These are phyloP conservation scores for Candida arabinofermentans DNA, from an alignment of 805 yeast genomes.

Conservation along the genomic window DNA sequence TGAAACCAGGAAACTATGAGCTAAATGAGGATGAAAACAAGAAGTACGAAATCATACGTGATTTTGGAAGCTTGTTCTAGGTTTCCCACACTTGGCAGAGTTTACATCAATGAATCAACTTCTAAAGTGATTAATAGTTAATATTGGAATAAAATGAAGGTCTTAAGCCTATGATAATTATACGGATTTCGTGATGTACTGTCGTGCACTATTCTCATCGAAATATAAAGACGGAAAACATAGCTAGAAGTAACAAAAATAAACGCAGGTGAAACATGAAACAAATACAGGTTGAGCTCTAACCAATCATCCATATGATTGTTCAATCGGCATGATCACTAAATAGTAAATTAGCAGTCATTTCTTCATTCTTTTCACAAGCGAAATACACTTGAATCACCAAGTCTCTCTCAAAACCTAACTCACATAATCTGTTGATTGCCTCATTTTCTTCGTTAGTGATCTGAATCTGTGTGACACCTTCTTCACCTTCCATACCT, in stretches of 20 bases:
- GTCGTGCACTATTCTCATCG: no score
- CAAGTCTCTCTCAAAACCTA: slow-evolving; percentile 85
- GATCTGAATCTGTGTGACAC: slow-evolving; percentile 51
- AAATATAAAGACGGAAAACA: no score
- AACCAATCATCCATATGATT: neutral
- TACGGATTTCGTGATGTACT: no score
- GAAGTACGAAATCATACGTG: slow-evolving; percentile 23
- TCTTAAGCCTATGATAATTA: no score
- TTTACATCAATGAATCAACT: neutral
- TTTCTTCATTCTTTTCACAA: slow-evolving; percentile 95
- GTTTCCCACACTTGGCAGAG: no score
- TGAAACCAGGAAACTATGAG: slow-evolving; percentile 72
- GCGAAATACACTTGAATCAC: slow-evolving; percentile 95
- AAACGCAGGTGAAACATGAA: neutral
- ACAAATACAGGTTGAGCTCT: neutral
- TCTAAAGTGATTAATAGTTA: no score
- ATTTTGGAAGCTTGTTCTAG: slow-evolving; percentile 26
- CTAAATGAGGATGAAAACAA: slow-evolving; percentile 34
- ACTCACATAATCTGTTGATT: slow-evolving; percentile 82
- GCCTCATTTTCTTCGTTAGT: slow-evolving; percentile 86
- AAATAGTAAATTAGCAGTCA: slow-evolving; percentile 89
- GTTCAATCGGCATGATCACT: slow-evolving; percentile 43
- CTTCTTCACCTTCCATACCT: slow-evolving; percentile 40
- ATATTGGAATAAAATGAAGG: no score
- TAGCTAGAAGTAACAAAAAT: no score